Base-by-base conservation (phyloP, 352 stramenopile species). In the Phytophthora brassicae region DNA sequence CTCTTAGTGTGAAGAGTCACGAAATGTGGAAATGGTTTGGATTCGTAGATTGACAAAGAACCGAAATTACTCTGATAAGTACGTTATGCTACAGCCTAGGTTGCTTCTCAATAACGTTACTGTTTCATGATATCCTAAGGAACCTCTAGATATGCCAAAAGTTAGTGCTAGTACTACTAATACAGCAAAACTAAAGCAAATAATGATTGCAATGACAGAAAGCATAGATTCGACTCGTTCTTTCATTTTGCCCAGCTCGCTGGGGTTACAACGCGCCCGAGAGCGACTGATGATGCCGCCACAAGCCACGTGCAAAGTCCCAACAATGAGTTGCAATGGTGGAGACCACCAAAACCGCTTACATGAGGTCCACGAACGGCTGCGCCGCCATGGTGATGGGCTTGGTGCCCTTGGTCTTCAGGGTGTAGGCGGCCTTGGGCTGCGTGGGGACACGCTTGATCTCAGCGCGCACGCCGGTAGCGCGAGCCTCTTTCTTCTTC, bases 361-460 rank as follows among this genome's bases (percentile, higher is more conserved):
- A 99, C 72, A 99, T 92, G 60, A 99, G 89, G 89, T 99, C 96
- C 80, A 98, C 97, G 88, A 99, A 99, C 69, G 96, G 96, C 74
- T 99, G 84, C 51, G 97, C 94, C 62, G 98, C 96, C 80, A 99
- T 99, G 63, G 96, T 99, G 64, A 98, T 97, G 50, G 97, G 84
- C 62, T 84, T 72, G 52, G 67, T 77, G 63, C 92, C 94, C 70
- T 97, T 94, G 57, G 83, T 81, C 67, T 93, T 91, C 56, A 99
- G 74, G 61, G 97, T 98, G 83, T 98, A 99, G 61, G 77, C 96
- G 33, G 76, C 87, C 91, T 98, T 99, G 28, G 97, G 97, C 79
- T 96, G 89, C 58, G 74, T 90, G 33, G 96, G 95, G 54, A 86
- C 71, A 67, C 97, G 86, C 94, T 99, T 99, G 70, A 99, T 92